These are phyloP conservation scores for Penicillium turbatum DNA, from an alignment of 495 filamentous ascomycete species.

Conservation along the genomic window DNA sequence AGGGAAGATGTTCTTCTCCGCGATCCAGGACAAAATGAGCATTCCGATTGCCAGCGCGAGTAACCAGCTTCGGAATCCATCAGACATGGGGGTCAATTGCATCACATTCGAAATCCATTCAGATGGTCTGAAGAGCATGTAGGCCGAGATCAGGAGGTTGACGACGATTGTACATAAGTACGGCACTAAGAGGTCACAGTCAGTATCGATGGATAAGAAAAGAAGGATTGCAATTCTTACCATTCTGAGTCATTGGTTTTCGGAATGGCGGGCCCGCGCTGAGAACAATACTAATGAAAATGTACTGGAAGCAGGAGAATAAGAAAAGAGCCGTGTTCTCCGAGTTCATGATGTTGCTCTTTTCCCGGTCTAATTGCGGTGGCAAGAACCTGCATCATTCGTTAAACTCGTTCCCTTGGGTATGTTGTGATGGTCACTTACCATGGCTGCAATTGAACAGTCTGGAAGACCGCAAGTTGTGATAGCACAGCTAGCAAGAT, in stretches of 20 bases:
- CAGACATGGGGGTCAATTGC: slow-evolving; percentile 75
- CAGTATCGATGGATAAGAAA: neutral
- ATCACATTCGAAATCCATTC: slow-evolving; percentile 66
- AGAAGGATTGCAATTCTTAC: slow-evolving; percentile 45
- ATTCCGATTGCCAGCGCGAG: slow-evolving; percentile 62
- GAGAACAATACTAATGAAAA: slow-evolving; percentile 78
- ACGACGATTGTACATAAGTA: slow-evolving; percentile 74
- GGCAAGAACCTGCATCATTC: slow-evolving; percentile 62
- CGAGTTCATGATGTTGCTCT: slow-evolving; percentile 82
- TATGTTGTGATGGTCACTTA: slow-evolving; percentile 27
- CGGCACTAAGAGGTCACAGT: slow-evolving; percentile 41
- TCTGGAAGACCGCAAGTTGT: slow-evolving; percentile 67
- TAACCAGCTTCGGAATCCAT: slow-evolving; percentile 66
- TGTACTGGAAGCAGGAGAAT: slow-evolving; percentile 90
- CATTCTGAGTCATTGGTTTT: slow-evolving; percentile 72
- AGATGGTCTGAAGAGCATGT: slow-evolving; percentile 74
- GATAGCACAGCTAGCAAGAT: slow-evolving; percentile 76
- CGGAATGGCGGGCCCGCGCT: slow-evolving; percentile 88
- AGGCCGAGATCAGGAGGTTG: slow-evolving; percentile 59
- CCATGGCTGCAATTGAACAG: slow-evolving; percentile 76
- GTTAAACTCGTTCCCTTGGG: slow-evolving; percentile 7
- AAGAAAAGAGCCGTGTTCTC: slow-evolving; percentile 90
- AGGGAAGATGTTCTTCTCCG: slow-evolving; percentile 68
- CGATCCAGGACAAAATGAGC: slow-evolving; percentile 61
- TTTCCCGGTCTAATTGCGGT: slow-evolving; percentile 65